Evolutionary conservation across 1,284 basidiomycete species (phyloP).

Genomic region (Melanopsichium pennsylvanicum): DNA sequence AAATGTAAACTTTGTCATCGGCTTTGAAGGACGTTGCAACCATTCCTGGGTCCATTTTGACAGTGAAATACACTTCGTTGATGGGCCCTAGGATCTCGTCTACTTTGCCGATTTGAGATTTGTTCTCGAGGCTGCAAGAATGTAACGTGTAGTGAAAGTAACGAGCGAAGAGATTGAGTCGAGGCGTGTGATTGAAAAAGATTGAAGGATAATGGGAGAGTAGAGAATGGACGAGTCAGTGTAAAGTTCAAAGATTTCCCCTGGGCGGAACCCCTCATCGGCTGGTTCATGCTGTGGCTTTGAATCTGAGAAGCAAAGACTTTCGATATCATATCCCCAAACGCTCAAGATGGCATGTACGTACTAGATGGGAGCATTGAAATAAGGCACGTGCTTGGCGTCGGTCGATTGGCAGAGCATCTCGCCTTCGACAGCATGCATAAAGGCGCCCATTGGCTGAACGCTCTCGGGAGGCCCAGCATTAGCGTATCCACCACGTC

Average conservation of each 20-base stretch:
- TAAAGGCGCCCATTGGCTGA: slow-evolving; percentile 62
- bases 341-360: too few species aligned
- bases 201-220: too few species aligned
- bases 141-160: neutral
- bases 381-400: slow-evolving; percentile 79
- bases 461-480: slow-evolving; percentile 63
- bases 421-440: slow-evolving; percentile 91
- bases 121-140: slow-evolving; percentile 79
- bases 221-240: too few species aligned
- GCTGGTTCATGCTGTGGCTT: too few species aligned
- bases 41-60: slow-evolving; percentile 97
- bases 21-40: slow-evolving; percentile 93
- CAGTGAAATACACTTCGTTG: slow-evolving; percentile 97
- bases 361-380: slow-evolving; percentile 95
- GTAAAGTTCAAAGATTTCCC: too few species aligned
- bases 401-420: slow-evolving; percentile 92
- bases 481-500: slow-evolving; percentile 52
- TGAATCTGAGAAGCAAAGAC: too few species aligned
- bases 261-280: too few species aligned
- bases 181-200: too few species aligned
- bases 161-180: neutral
- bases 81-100: slow-evolving; percentile 97
- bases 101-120: slow-evolving; percentile 92
- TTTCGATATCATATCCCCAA: too few species aligned
- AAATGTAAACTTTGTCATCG: slow-evolving; percentile 98